phyloP scores from a whole-genome alignment of 2,329 filamentous ascomycete species.

The Pezicula carpinea region DNA sequence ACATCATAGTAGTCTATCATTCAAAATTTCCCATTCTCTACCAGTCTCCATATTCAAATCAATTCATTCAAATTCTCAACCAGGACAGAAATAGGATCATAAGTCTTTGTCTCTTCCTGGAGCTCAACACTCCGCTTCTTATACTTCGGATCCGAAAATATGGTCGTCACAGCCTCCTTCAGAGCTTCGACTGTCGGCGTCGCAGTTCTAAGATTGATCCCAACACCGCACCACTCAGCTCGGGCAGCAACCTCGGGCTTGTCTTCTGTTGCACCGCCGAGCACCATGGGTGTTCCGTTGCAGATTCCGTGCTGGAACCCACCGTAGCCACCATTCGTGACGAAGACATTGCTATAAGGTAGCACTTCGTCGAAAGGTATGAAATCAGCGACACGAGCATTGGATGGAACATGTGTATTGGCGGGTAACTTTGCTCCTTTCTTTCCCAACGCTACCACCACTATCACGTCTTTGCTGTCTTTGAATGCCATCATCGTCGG shows the following conservation, averaged over 20 bases:
- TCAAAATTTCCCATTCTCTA: too few relatives aligned
- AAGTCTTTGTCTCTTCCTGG: conserved; percentile 12
- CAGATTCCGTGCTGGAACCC: conserved; percentile 29
- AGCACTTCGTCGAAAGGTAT: conserved; percentile 33
- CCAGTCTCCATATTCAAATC: too few relatives aligned
- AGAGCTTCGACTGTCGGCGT: conserved; percentile 12
- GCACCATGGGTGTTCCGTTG: conserved; percentile 30
- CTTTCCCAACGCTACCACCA: conserved; percentile 29
- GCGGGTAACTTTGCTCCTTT: conserved; percentile 24
- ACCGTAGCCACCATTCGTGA: conserved; percentile 34
- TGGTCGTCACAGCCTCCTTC: conserved; percentile 10
- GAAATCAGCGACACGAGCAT: conserved; percentile 31
- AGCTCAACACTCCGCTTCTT: conserved; percentile 12
- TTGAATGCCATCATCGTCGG: conserved; percentile 32
- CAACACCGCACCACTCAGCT: conserved; percentile 32
- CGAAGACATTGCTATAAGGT: conserved; percentile 27
- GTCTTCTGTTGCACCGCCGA: conserved; percentile 30
- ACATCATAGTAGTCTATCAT: too few relatives aligned
- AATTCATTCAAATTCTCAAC: conserved; percentile 15
- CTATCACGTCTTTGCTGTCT: conserved; percentile 28
- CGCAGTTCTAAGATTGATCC: conserved; percentile 27
- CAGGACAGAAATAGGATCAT: conserved; percentile 14
- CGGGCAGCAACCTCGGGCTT: conserved; percentile 29
- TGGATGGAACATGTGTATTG: conserved; percentile 25
- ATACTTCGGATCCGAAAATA: conserved; percentile 15